These are phyloP conservation scores for Neoconidiobolus thromboides DNA, from an alignment of 371 early-diverging fungal genomes.

Conservation along the genomic window DNA sequence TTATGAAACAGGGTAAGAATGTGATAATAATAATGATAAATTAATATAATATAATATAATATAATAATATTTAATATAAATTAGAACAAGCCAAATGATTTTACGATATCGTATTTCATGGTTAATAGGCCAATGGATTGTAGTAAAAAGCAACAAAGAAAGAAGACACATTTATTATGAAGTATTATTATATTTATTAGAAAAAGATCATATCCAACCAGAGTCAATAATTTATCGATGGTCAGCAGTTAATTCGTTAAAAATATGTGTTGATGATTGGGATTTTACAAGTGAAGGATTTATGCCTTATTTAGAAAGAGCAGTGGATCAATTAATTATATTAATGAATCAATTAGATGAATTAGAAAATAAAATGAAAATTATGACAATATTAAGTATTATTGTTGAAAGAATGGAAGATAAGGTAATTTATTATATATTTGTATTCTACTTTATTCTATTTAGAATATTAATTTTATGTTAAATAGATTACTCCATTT, in stretches of 20 bases:
- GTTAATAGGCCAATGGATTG: constrained; percentile 74
- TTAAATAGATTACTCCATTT: constrained; percentile 39
- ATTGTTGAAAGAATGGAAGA: constrained; percentile 58
- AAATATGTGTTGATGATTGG: constrained; percentile 58
- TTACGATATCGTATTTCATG: constrained; percentile 59
- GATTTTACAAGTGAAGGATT: constrained; percentile 60
- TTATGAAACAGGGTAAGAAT: constrained; percentile 21
- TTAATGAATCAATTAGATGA: constrained; percentile 48
- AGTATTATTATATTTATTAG: constrained; percentile 44
- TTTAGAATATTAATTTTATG: not conserved
- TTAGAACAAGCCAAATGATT: constrained; percentile 23
- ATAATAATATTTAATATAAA: not conserved
- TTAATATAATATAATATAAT: not conserved
- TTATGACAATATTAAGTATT: constrained; percentile 50
- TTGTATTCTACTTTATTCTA: not conserved
- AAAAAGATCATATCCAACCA: constrained; percentile 26
- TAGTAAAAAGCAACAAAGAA: constrained; percentile 46
- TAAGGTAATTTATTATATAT: constrained; percentile 18
- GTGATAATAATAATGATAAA: not conserved
- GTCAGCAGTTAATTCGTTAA: constrained; percentile 50
- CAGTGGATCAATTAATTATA: constrained; percentile 28
- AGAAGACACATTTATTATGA: constrained; percentile 45
- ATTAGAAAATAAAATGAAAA: constrained; percentile 52
- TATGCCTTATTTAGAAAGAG: constrained; percentile 39
- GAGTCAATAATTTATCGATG: constrained; percentile 49